These are phyloP conservation scores for Tothia fuscella DNA, from an alignment of 2,329 filamentous ascomycete genomes.

Conservation along the genomic window DNA sequence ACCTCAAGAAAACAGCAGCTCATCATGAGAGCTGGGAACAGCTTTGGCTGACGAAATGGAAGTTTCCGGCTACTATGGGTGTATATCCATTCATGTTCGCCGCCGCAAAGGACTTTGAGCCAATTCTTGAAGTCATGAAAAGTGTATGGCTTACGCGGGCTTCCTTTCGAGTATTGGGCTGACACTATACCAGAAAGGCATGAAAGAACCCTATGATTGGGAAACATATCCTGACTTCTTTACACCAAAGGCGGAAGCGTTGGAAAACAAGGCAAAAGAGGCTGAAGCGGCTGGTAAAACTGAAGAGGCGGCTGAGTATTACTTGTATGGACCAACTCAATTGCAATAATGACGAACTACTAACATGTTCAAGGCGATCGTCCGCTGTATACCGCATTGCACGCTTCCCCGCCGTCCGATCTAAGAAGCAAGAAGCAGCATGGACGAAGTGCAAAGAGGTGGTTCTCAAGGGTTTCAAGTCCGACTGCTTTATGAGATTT, in stretches of 20 bases:
- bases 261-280: conserved; percentile 42
- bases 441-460: conserved; percentile 54
- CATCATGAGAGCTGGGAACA: conserved; percentile 37
- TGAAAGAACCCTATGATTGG: conserved; percentile 53
- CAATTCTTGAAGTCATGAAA: conserved; percentile 53
- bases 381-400: conserved; percentile 63
- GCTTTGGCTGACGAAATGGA: conserved; percentile 67
- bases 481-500: background rate
- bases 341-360: too few relatives aligned
- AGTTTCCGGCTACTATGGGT: conserved; percentile 46
- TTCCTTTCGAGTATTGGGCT: background rate
- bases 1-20: conserved; percentile 27
- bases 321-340: too few relatives aligned
- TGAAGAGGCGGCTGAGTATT: conserved; percentile 47
- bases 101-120: conserved; percentile 54
- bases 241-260: conserved; percentile 47
- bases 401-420: conserved; percentile 49
- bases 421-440: conserved; percentile 43
- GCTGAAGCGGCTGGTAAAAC: conserved; percentile 37
- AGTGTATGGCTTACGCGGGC: conserved; percentile 26
- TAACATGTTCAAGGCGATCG: too few relatives aligned
- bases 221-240: conserved; percentile 51
- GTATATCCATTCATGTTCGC: conserved; percentile 69
- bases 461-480: conserved; percentile 43
- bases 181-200: conserved; percentile 30